A percentile compares a stretch with the other conserved stretches of the same genome.
Conservation (phyloP, 345 rosid genomes). For the Pistacia integerrima region DNA sequence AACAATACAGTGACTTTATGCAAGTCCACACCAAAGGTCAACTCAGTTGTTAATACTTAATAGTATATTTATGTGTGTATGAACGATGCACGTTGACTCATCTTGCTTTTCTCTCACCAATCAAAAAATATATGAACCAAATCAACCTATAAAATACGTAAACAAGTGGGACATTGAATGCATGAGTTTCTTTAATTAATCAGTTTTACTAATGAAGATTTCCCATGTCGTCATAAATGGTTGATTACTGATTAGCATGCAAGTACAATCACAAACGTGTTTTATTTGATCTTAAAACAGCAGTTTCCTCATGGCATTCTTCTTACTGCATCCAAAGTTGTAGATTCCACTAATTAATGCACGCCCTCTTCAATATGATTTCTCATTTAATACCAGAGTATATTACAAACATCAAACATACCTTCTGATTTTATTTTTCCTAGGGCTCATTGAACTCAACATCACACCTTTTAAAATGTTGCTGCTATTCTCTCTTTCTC, state of each 20-base stretch:
- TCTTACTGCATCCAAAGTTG: not conserved
- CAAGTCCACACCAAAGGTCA: too few species aligned
- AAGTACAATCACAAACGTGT: too few species aligned
- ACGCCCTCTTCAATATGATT: not conserved
- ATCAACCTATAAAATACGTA: too few species aligned
- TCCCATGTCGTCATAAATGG: too few species aligned
- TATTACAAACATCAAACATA: not conserved
- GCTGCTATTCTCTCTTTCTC: constrained; percentile 19
- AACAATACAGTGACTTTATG: not conserved
- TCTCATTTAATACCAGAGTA: not conserved
- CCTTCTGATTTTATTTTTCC: not conserved
- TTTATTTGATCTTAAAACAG: not conserved
- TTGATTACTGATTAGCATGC: too few species aligned
- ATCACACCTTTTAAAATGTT: not conserved
- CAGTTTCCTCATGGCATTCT: not conserved
- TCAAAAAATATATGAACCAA: too few species aligned
- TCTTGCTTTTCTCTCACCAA: too few species aligned
- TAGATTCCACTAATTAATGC: not conserved
- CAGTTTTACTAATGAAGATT: too few species aligned
- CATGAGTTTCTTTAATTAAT: too few species aligned
- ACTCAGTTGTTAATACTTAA: not conserved
- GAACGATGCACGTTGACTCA: too few species aligned
- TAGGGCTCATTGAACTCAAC: not conserved
- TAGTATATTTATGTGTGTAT: too few species aligned
- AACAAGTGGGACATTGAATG: too few species aligned